Percentiles rank a stretch among this genome's conserved stretches.
These are phyloP conservation scores for Penicillium coprophilum DNA, from an alignment of 495 filamentous ascomycete genomes.

Conservation along the genomic window DNA sequence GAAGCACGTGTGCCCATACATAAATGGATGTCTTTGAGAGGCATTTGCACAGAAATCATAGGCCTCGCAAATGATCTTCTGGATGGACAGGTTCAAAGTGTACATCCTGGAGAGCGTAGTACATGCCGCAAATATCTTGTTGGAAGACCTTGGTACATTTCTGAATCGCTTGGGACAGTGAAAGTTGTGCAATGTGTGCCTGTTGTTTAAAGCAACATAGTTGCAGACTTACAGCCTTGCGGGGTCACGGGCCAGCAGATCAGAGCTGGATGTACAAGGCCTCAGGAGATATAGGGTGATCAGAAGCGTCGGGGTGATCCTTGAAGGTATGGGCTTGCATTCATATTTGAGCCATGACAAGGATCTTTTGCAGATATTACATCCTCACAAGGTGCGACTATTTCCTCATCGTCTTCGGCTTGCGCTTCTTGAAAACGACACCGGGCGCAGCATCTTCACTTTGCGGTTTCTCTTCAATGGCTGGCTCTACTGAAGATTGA, in stretches of 20 bases:
- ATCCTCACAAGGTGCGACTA: constrained; percentile 16
- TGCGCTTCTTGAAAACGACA: constrained; percentile 89
- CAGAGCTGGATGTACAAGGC: neutral
- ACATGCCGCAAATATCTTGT: neutral
- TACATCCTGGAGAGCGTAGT: neutral
- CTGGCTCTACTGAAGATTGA: constrained; percentile 5
- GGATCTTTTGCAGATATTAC: neutral
- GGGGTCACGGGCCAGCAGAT: neutral
- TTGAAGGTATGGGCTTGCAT: neutral
- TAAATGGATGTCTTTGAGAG: too few species aligned
- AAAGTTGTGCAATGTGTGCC: neutral
- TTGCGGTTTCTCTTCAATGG: constrained; percentile 28
- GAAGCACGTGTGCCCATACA: neutral
- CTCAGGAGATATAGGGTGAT: neutral
- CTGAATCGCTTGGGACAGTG: neutral
- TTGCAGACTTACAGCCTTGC: neutral
- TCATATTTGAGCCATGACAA: neutral
- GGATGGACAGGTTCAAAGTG: neutral
- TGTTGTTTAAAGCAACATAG: neutral
- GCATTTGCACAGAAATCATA: neutral
- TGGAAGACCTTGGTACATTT: neutral
- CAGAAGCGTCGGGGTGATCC: too few species aligned
- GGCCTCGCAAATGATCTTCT: neutral
- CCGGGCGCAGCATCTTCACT: constrained; percentile 34
- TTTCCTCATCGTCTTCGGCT: constrained; percentile 66